These are phyloP conservation scores for Pholiota microspora DNA, from an alignment of 768 basidiomycete species.

Conservation along the genomic window DNA sequence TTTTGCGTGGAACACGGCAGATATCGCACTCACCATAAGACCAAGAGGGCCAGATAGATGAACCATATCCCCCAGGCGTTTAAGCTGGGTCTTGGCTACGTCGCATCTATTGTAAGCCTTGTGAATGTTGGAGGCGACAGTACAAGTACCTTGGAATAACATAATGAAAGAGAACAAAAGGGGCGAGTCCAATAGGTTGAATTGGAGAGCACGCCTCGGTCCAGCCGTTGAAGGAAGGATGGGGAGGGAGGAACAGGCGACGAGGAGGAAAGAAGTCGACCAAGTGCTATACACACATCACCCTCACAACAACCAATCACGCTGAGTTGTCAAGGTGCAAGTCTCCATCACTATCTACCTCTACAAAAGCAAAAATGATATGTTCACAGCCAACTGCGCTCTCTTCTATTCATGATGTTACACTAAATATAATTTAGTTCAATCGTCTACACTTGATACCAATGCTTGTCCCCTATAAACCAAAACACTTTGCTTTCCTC, in stretches of 20 bases:
- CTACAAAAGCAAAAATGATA: conserved; percentile 11
- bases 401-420: neutral
- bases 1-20: neutral
- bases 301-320: conserved; percentile 10
- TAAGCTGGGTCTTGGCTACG: conserved; percentile 16
- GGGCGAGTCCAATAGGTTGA: conserved; percentile 42
- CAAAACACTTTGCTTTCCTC: conserved; percentile 55
- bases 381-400: neutral
- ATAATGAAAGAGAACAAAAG: conserved; percentile 26
- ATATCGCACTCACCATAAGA: conserved; percentile 18
- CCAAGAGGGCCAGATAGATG: conserved; percentile 20
- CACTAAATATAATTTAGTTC: conserved; percentile 9
- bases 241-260: conserved; percentile 19
- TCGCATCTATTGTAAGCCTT: neutral
- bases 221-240: conserved; percentile 24
- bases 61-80: conserved; percentile 15
- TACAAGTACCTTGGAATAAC: conserved; percentile 8
- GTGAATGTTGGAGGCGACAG: neutral
- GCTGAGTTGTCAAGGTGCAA: conserved; percentile 19
- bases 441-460: conserved; percentile 61
- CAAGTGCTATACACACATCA: neutral
- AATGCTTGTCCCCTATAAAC: conserved; percentile 56
- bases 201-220: conserved; percentile 18
- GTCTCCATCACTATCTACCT: conserved; percentile 15
- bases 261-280: conserved; percentile 3